A percentile compares a stretch with the other conserved stretches of the same genome.
phyloP scores from a whole-genome alignment of 2,329 filamentous ascomycete species.

The Nemania sp. region DNA sequence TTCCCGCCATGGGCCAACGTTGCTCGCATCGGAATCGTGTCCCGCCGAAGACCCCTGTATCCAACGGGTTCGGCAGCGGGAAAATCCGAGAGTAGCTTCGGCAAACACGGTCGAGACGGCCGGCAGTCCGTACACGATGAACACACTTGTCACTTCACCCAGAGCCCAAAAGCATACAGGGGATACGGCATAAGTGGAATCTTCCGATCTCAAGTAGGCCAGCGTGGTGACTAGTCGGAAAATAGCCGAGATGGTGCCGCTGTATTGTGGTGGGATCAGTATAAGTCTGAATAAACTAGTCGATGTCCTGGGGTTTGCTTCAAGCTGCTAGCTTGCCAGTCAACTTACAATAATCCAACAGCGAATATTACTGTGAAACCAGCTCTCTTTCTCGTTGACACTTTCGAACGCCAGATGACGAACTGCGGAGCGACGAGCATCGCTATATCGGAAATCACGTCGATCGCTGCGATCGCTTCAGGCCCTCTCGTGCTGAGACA shows the following conservation, averaged over 20 bases:
- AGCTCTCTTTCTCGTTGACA: neutral
- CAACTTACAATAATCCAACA: constrained; percentile 22
- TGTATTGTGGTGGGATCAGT: constrained; percentile 4
- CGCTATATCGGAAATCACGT: constrained; percentile 14
- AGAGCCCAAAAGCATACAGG: constrained; percentile 20
- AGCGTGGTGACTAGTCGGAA: constrained; percentile 12
- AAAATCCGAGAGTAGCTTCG: neutral
- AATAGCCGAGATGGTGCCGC: constrained; percentile 19
- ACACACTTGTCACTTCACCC: constrained; percentile 15
- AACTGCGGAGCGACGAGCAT: constrained; percentile 12
- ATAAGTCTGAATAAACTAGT: neutral
- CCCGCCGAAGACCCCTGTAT: neutral
- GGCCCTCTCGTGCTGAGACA: constrained; percentile 11
- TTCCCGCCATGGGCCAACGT: constrained; percentile 4
- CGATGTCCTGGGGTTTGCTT: neutral
- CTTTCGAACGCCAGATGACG: constrained; percentile 14
- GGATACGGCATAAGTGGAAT: constrained; percentile 11
- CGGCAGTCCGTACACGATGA: constrained; percentile 19
- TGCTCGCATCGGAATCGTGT: neutral
- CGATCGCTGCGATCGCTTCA: constrained; percentile 12
- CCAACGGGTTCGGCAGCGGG: constrained; percentile 3
- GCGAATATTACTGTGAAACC: constrained; percentile 8
- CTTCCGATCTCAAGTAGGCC: constrained; percentile 6
- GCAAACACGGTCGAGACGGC: constrained; percentile 11
- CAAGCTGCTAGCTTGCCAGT: neutral